Percentiles rank a stretch among this genome's conserved stretches.
These are phyloP conservation scores for Elsinoe batatas DNA, from an alignment of 2,329 filamentous ascomycete genomes.

Conservation along the genomic window DNA sequence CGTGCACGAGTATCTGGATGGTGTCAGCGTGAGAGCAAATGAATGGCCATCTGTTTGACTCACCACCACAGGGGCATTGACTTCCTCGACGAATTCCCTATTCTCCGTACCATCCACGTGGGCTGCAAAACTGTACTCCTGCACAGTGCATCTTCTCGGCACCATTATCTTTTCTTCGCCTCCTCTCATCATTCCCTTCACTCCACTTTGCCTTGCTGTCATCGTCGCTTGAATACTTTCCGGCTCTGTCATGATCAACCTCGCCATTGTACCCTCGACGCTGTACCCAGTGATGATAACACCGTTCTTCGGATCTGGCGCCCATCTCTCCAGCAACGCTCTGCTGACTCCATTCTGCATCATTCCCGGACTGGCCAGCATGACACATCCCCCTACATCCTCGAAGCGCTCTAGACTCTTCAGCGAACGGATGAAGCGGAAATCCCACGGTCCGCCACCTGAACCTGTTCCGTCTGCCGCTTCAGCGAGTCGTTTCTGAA, in stretches of 20 bases:
- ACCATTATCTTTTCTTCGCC: constrained; percentile 82
- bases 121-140: constrained; percentile 91
- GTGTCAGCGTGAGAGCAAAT: constrained; percentile 14
- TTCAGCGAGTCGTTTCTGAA: constrained; percentile 83
- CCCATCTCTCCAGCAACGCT: constrained; percentile 89
- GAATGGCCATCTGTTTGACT: constrained; percentile 31
- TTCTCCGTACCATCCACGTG: constrained; percentile 96
- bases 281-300: constrained; percentile 98
- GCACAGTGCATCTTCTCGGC: constrained; percentile 80
- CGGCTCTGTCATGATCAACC: constrained; percentile 88
- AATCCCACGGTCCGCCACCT: constrained; percentile 90
- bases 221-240: constrained; percentile 93
- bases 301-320: constrained; percentile 92
- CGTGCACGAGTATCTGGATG: constrained; percentile 79
- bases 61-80: constrained; percentile 84
- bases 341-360: constrained; percentile 91
- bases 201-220: constrained; percentile 41
- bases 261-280: constrained; percentile 96
- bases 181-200: constrained; percentile 52
- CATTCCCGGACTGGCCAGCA: constrained; percentile 97
- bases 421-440: constrained; percentile 83
- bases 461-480: constrained; percentile 53
- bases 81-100: constrained; percentile 90
- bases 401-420: constrained; percentile 94
- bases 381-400: constrained; percentile 88